phyloP scores from a whole-genome alignment of 768 basidiomycete species.

The Russula olivacea region DNA sequence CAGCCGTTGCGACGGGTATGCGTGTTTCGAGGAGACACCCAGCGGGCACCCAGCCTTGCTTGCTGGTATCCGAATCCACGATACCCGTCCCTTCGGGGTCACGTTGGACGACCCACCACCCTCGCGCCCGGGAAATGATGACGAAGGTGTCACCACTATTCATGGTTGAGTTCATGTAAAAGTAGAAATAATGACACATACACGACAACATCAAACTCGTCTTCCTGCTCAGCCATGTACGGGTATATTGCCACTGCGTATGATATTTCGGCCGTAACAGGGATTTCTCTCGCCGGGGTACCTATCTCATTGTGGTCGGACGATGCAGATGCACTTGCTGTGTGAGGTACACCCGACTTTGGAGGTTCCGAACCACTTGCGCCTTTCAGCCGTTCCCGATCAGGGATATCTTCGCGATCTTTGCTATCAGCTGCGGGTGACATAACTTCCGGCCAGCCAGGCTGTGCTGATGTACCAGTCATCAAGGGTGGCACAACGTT shows the following conservation, averaged over 20 bases:
- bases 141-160: conserved; percentile 87
- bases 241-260: conserved; percentile 99
- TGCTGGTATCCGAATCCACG: conserved; percentile 67
- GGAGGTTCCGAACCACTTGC: conserved; percentile 23
- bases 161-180: conserved; percentile 15
- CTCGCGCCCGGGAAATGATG: conserved; percentile 88
- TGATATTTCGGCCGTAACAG: conserved; percentile 51
- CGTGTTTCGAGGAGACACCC: conserved; percentile 93
- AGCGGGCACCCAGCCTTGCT: conserved; percentile 97
- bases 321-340: conserved; percentile 23
- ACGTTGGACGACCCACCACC: conserved; percentile 99
- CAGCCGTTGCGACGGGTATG: conserved; percentile 82
- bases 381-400: conserved; percentile 19
- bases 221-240: conserved; percentile 97
- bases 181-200: conserved; percentile 39
- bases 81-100: conserved; percentile 82
- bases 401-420: conserved; percentile 38
- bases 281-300: conserved; percentile 31
- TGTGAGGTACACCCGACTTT: conserved; percentile 36
- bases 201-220: conserved; percentile 98
- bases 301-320: conserved; percentile 26
- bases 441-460: conserved; percentile 70
- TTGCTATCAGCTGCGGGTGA: conserved; percentile 53
- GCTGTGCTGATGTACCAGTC: conserved; percentile 52
- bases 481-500: conserved; percentile 42